Conservation (phyloP, 1,284 basidiomycete genomes). For the Trametes sp. region DNA sequence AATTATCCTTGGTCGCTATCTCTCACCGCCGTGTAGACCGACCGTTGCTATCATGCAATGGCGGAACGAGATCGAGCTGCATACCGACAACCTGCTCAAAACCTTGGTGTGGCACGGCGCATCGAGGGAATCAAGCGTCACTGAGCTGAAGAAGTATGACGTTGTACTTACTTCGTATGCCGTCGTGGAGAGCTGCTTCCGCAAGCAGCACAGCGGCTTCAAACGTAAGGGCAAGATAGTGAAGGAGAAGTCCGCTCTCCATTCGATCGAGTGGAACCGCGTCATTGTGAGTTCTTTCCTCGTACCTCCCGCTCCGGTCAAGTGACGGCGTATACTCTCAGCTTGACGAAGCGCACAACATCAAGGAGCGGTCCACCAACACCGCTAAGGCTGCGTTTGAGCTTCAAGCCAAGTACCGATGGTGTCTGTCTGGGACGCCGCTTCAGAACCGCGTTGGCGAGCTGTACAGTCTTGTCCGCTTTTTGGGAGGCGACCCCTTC, state of each 20-base stretch:
- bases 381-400: conserved; percentile 97
- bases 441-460: conserved; percentile 97
- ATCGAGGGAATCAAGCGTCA: conserved; percentile 66
- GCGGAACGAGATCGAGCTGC: conserved; percentile 91
- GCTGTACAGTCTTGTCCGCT: conserved; percentile 94
- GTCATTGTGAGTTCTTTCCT: conserved; percentile 57
- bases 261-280: conserved; percentile 88
- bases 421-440: conserved; percentile 99
- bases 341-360: conserved; percentile 99
- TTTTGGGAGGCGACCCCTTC: conserved; percentile 92
- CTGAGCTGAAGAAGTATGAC: conserved; percentile 85
- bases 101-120: conserved; percentile 95
- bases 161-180: conserved; percentile 88
- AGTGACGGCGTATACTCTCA: conserved; percentile 37
- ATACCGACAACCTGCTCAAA: conserved; percentile 75
- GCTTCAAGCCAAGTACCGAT: conserved; percentile 81
- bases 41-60: conserved; percentile 99
- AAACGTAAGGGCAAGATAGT: conserved; percentile 86
- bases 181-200: conserved; percentile 91
- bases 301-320: conserved; percentile 5
- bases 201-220: conserved; percentile 93
- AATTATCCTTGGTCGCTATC: background rate
- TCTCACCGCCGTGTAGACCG: conserved; percentile 55
- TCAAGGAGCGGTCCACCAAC: conserved; percentile 94
- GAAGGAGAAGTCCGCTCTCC: conserved; percentile 90